These are phyloP conservation scores for Pythium volutum DNA, from an alignment of 352 stramenopile genomes.

Conservation along the genomic window DNA sequence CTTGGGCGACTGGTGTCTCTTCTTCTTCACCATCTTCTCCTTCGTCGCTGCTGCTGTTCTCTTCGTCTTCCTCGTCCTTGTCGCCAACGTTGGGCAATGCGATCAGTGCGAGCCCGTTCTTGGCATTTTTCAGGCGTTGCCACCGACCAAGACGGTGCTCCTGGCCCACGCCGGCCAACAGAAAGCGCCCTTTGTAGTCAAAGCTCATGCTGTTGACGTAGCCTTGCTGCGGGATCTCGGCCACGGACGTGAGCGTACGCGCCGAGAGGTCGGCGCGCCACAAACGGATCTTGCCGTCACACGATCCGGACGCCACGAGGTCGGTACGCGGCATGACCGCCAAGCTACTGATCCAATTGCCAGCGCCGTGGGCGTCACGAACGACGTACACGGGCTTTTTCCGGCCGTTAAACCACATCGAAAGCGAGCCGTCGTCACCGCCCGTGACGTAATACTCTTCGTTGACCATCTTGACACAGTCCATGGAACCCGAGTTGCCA, in stretches of 20 bases:
- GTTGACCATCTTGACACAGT: slow-evolving; percentile 90
- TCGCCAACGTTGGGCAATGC: slow-evolving; percentile 68
- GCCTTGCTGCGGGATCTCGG: slow-evolving; percentile 65
- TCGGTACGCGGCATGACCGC: slow-evolving; percentile 89
- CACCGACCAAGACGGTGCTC: slow-evolving; percentile 93
- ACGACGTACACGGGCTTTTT: slow-evolving; percentile 91
- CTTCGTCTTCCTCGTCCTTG: slow-evolving; percentile 17
- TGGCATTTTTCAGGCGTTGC: slow-evolving; percentile 82
- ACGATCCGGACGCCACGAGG: slow-evolving; percentile 89
- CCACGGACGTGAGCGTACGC: slow-evolving; percentile 63
- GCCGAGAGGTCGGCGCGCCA: slow-evolving; percentile 86
- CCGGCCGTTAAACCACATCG: slow-evolving; percentile 91
- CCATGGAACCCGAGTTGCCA: slow-evolving; percentile 87
- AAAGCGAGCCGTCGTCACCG: slow-evolving; percentile 87
- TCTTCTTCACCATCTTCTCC: slow-evolving; percentile 32
- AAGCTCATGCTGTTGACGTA: slow-evolving; percentile 78
- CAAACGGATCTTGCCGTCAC: slow-evolving; percentile 89
- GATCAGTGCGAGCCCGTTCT: slow-evolving; percentile 91
- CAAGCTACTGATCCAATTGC: slow-evolving; percentile 89
- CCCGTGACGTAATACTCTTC: slow-evolving; percentile 93
- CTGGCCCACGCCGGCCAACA: slow-evolving; percentile 89
- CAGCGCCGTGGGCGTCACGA: slow-evolving; percentile 77
- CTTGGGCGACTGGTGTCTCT: slow-evolving; percentile 28
- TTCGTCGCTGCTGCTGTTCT: slow-evolving; percentile 16
- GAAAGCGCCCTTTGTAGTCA: slow-evolving; percentile 79